Percentiles rank a stretch among this genome's conserved stretches.
These are phyloP conservation scores for Tuber umbilicatum DNA, from an alignment of 495 filamentous ascomycete genomes.

Conservation along the genomic window DNA sequence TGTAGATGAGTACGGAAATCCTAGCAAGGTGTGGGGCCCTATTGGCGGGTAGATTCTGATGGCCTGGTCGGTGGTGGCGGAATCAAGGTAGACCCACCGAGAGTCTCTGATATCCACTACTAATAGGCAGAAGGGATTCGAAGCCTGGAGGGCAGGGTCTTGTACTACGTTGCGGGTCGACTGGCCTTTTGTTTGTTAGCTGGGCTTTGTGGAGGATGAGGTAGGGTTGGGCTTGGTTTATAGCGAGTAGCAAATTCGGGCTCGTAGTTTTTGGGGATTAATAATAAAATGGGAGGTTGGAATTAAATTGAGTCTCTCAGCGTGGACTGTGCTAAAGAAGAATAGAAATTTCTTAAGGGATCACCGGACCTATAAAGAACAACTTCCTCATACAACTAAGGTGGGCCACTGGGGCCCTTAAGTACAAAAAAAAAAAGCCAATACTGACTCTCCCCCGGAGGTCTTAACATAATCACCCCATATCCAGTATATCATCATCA, in stretches of 20 bases:
- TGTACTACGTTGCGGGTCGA: constrained; percentile 18
- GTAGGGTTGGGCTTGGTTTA: constrained; percentile 34
- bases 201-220: neutral
- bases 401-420: too few relatives aligned
- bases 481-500: too few relatives aligned
- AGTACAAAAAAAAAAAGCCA: too few relatives aligned
- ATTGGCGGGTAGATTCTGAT: constrained; percentile 31
- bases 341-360: too few relatives aligned
- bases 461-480: too few relatives aligned
- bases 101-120: constrained; percentile 35
- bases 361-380: too few relatives aligned
- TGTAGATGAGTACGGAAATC: constrained; percentile 24
- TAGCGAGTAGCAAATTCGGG: constrained; percentile 50
- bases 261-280: constrained; percentile 42
- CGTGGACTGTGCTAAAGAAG: too few relatives aligned
- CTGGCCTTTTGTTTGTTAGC: constrained; percentile 18
- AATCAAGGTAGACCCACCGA: constrained; percentile 44
- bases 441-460: too few relatives aligned
- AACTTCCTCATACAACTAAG: too few relatives aligned
- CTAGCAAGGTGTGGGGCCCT: constrained; percentile 23
- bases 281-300: too few relatives aligned
- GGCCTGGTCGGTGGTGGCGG: constrained; percentile 50
- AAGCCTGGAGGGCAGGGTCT: constrained; percentile 13
- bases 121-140: constrained; percentile 35
- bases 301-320: too few relatives aligned